Percentiles rank a stretch among this genome's conserved stretches.
These are phyloP conservation scores for Mycosarcoma mackinlayi DNA, from an alignment of 1,284 basidiomycete genomes.

Conservation along the genomic window DNA sequence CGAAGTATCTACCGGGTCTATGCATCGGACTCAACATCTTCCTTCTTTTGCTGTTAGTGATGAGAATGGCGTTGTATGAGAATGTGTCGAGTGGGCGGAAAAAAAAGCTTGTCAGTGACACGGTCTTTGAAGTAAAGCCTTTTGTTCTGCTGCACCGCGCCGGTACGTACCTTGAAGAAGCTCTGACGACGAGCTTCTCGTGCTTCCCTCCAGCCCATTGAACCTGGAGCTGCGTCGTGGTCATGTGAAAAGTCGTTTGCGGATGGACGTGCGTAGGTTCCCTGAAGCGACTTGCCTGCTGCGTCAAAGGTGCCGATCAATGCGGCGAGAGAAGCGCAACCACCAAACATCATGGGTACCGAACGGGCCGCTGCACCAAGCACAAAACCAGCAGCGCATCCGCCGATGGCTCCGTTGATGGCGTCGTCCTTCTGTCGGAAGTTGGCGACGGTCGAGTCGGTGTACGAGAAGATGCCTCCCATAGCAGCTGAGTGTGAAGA, in stretches of 20 bases:
- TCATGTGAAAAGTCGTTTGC: slow-evolving; percentile 41
- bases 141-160: no score
- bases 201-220: slow-evolving; percentile 68
- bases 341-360: slow-evolving; percentile 82
- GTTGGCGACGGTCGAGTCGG: slow-evolving; percentile 84
- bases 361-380: slow-evolving; percentile 88
- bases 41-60: slow-evolving; percentile 43
- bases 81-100: neutral
- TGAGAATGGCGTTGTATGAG: no score
- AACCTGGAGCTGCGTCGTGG: slow-evolving; percentile 52
- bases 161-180: slow-evolving; percentile 71
- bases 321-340: slow-evolving; percentile 82
- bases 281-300: slow-evolving; percentile 72
- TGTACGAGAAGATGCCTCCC: slow-evolving; percentile 86
- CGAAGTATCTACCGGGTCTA: slow-evolving; percentile 16
- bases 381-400: slow-evolving; percentile 91
- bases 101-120: neutral
- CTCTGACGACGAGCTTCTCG: slow-evolving; percentile 70
- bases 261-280: slow-evolving; percentile 41
- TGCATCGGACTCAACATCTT: slow-evolving; percentile 51
- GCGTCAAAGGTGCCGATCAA: slow-evolving; percentile 86
- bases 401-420: slow-evolving; percentile 85
- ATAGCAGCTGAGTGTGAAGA: slow-evolving; percentile 74
- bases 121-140: neutral
- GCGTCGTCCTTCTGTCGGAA: slow-evolving; percentile 82